Evolutionary conservation across 345 rosid genomes (phyloP), one percentile per base, ranked within the genome.

Genomic region (Trapa bicornis): DNA sequence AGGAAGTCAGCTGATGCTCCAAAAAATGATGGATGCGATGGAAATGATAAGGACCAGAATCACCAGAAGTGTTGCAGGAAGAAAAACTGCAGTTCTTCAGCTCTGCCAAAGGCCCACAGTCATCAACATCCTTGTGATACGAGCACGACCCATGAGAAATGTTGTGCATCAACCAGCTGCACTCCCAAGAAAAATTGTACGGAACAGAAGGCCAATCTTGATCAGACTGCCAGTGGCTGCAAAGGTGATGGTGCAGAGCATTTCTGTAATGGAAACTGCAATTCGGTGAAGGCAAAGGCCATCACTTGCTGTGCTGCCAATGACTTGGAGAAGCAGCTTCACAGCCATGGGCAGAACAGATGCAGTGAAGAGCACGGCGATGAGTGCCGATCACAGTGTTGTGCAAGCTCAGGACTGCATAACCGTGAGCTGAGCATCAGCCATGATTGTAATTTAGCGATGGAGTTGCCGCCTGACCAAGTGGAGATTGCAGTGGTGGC

Each of bases 191-290:
- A 42, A 43, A 65, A 5, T 6, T 16, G 52, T 43, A 35, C 52
- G 22, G 52, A 14, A 41, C 52, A 42, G 5, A 43, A 43, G 52
- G 47, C 63, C 38, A 33, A 35, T 33, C 37, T 32, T 33, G 63
- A 32, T 58, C 37, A 58, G 4, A 38, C 63, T 8, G 38, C 5
- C 32, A 58, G 38, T 8, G 63, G 35, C 10, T 6, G 37, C 15
- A 1, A 32, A 58, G 63, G 14, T 33, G 37, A 32, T 56, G 36
- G 9, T 9, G 61, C 37, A 32, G 60, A 43, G 5, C 53, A 42
- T 58, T 75, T 69, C n/a, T 41, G 68, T 71, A 39, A 39, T 39
- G 62, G 61, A 54, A 67, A 33, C 68, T 67, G 69, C 32, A 33
- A 47, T 39, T 54, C 16, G 42, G 53, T 57, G 3, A 42, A 52